A percentile compares a stretch with the other conserved stretches of the same genome.
phyloP scores from a whole-genome alignment of 2,329 filamentous ascomycete species.

The Colletotrichum lini region DNA sequence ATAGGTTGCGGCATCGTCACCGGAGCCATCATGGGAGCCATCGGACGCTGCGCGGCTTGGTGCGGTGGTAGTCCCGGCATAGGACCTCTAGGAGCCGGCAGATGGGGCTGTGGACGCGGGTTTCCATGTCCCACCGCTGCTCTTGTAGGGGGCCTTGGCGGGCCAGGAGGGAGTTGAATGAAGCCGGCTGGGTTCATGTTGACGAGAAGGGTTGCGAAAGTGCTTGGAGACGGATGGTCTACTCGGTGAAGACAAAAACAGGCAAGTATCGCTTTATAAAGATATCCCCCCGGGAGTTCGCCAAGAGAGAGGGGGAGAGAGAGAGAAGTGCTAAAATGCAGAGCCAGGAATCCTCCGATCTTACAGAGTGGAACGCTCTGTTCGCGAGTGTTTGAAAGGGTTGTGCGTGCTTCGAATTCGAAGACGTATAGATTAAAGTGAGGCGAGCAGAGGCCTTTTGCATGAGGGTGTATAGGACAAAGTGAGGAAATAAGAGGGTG shows the following conservation, averaged over 20 bases:
- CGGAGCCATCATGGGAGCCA: constrained; percentile 3
- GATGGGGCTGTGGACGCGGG: constrained; percentile 22
- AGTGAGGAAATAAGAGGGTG: constrained; percentile 27
- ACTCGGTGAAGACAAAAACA: not conserved
- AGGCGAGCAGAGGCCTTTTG: constrained; percentile 31
- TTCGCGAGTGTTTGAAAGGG: not conserved
- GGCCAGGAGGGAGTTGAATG: constrained; percentile 9
- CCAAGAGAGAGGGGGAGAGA: not conserved
- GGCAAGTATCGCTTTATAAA: constrained; percentile 23
- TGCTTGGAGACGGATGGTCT: not conserved
- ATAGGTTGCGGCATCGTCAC: not conserved
- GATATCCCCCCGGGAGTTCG: not conserved
- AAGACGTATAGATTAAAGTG: constrained; percentile 30
- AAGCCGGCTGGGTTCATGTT: constrained; percentile 31
- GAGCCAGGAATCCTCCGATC: not conserved
- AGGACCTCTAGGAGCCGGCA: not conserved
- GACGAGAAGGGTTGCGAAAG: not conserved
- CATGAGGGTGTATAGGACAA: constrained; percentile 31
- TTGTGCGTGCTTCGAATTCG: not conserved
- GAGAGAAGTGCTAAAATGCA: constrained; percentile 1
- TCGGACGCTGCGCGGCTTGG: not conserved
- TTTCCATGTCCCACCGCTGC: not conserved
- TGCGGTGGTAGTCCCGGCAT: not conserved
- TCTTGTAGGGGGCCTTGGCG: constrained; percentile 10
- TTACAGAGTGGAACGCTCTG: constrained; percentile 5